Evolutionary conservation across 2,329 filamentous ascomycete genomes (phyloP), one percentile per base, ranked within the genome.

Genomic region (Trichoderma citrinoviride): DNA sequence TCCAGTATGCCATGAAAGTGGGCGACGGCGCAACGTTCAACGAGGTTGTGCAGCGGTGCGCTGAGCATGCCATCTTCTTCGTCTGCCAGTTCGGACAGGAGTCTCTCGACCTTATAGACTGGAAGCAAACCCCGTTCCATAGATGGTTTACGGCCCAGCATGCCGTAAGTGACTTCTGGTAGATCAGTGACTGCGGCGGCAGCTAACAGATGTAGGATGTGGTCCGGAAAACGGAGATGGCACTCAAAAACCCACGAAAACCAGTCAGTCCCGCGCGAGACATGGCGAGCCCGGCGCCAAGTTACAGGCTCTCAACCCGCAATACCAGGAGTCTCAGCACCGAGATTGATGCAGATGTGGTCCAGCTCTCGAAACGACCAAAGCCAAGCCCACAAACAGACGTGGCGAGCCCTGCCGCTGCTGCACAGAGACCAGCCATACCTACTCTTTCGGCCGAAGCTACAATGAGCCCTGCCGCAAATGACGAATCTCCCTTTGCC

Each of bases 21-120:
- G 85, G 85, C 14, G 82, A 86, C 66, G 84, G 84, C 8, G 77
- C 80, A 33, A 80, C 83, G 1, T 73, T 81, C 5, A 75, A 81
- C 27, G 84, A 87, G 61, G 81, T 82, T 0, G 72, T 79, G 8
- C 72, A 77, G 17, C 77, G 81, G 27, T 83, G 81, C 61, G 69
- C 77, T 41, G 78, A 81, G 19, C 82, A 86, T 66, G 81, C 81
- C 1, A 71, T 77, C 1, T 86, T 86, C 66, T 73, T 87, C 2
- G 76, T 85, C 14, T 77, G 78, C 5, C 84, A 87, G 64, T 83
- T 85, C 53, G 71, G 77, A 1, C 80, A 80, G 56, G 79, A 80
- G 25, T 65, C 68, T 5, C 61, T 50, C 12, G 62, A 57, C 2
- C 69, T 72, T 0, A 73, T 80, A 27, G 73, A 77, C 41, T 85